These are phyloP conservation scores for Thermothielavioides terrestris DNA, from an alignment of 495 filamentous ascomycete genomes.

Conservation along the genomic window DNA sequence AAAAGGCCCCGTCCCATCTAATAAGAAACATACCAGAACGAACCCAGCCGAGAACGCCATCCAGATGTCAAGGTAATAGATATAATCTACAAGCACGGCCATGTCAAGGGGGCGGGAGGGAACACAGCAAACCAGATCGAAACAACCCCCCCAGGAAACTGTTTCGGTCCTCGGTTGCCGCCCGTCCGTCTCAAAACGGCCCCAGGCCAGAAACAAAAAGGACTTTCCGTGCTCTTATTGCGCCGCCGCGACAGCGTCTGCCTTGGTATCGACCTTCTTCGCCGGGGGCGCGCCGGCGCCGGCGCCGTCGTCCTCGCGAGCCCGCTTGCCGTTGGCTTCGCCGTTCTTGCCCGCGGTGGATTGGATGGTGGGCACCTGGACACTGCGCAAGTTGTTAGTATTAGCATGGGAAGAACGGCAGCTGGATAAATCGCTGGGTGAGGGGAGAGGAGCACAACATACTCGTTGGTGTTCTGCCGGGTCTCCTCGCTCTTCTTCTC, in stretches of 20 bases:
- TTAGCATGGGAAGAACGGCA: not conserved
- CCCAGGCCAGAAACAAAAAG: not conserved
- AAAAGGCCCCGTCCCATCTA: not conserved
- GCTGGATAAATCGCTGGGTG: not conserved
- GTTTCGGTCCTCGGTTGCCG: not conserved
- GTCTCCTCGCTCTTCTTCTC: conserved; percentile 17
- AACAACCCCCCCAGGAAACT: not conserved
- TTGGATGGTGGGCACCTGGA: conserved; percentile 18
- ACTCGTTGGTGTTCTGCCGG: conserved; percentile 19
- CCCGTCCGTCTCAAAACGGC: not conserved
- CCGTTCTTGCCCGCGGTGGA: conserved; percentile 22
- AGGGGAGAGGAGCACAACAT: conserved; percentile 1
- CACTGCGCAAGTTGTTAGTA: conserved; percentile 23
- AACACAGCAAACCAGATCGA: not conserved
- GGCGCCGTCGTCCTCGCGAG: conserved; percentile 33
- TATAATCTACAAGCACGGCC: no score
- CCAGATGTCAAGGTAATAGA: not conserved
- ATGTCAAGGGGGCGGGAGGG: no score
- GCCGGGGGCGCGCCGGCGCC: conserved; percentile 29
- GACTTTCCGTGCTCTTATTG: not conserved
- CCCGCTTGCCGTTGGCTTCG: conserved; percentile 35
- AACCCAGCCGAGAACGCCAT: not conserved
- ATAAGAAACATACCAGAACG: not conserved
- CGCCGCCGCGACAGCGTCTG: conserved; percentile 18
- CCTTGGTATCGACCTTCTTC: conserved; percentile 45